phyloP scores from a whole-genome alignment of 306 rosid genomes.

The Cicer chorassanicum region DNA sequence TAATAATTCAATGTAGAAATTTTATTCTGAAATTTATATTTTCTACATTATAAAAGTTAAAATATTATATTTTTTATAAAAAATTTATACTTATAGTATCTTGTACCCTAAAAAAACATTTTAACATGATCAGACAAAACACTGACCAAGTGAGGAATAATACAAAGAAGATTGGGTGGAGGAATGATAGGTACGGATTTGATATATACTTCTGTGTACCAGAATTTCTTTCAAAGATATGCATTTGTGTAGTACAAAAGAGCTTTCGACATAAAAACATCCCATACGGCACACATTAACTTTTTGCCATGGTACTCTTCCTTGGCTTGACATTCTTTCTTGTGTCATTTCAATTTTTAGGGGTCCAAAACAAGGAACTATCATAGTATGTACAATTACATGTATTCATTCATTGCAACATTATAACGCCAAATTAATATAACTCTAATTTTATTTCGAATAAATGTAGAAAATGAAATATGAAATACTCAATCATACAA shows the following conservation, averaged over 20 bases:
- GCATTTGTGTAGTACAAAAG: conserved; percentile 35
- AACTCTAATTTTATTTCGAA: no score
- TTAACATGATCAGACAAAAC: conserved; percentile 46
- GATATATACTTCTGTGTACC: conserved; percentile 39
- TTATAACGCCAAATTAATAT: not conserved
- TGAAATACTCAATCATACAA: no score
- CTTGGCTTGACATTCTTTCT: conserved; percentile 28
- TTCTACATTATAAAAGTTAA: no score
- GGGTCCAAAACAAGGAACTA: conserved; percentile 28
- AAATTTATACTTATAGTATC: no score
- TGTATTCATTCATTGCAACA: conserved; percentile 6
- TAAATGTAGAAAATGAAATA: no score
- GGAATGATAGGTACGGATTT: conserved; percentile 43
- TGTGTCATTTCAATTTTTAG: conserved; percentile 47
- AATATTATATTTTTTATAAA: no score
- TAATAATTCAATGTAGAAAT: no score
- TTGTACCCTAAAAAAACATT: no score
- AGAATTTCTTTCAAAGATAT: conserved; percentile 43
- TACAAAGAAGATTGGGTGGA: conserved; percentile 38
- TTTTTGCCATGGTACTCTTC: conserved; percentile 40
- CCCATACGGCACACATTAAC: conserved; percentile 48
- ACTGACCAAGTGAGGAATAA: conserved; percentile 50
- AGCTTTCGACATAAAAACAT: conserved; percentile 51
- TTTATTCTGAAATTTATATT: no score
- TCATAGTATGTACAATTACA: not conserved